Conservation (phyloP, 768 basidiomycete genomes). For the Lyophyllum decastes region DNA sequence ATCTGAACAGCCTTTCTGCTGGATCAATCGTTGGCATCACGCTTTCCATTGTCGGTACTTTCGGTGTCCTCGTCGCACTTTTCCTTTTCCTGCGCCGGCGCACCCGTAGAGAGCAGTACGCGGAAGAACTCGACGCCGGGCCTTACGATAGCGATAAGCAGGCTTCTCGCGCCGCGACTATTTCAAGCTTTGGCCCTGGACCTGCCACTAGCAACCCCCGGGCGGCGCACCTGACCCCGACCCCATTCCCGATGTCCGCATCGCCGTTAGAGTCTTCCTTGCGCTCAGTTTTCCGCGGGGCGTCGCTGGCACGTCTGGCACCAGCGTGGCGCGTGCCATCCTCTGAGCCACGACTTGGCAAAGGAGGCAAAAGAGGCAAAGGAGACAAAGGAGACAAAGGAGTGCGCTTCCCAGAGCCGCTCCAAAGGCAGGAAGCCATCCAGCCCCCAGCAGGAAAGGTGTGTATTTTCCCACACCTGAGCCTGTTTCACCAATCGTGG, state of each 20-base stretch:
- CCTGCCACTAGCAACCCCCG: neutral
- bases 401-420: neutral
- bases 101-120: neutral
- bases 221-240: neutral
- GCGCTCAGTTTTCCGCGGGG: neutral
- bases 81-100: slow-evolving; percentile 10
- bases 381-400: no score
- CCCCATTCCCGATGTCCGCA: neutral
- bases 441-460: no score
- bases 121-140: neutral
- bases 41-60: neutral
- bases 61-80: slow-evolving; percentile 6
- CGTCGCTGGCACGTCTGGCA: neutral
- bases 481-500: no score
- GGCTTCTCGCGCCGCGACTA: neutral
- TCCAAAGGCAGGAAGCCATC: neutral
- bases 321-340: neutral
- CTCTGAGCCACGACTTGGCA: neutral
- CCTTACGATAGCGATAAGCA: neutral
- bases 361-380: no score
- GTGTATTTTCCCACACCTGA: no score
- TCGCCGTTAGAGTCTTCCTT: neutral
- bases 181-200: slow-evolving; percentile 9
- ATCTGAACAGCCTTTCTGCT: neutral
- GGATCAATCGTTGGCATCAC: slow-evolving; percentile 12